Evolutionary conservation across 2,329 filamentous ascomycete genomes (phyloP), one percentile per base, ranked within the genome.

Genomic region (Delphinella strobiligena): DNA sequence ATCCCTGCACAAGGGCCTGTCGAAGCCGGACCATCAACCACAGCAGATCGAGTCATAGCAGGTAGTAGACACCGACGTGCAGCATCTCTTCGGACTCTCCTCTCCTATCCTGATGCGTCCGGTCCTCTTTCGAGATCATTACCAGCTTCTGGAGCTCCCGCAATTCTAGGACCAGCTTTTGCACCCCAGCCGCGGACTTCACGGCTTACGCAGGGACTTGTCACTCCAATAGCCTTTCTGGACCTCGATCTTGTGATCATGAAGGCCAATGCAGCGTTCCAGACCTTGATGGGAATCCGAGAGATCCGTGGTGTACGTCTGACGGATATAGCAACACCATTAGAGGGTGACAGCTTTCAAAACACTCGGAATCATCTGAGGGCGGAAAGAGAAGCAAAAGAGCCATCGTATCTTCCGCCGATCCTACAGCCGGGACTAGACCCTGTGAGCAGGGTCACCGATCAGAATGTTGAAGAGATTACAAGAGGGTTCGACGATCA

Each of bases 381-480:
- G 29, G 59, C 63, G 29, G 69, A 72, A 45, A 53, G 64, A 36
- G 63, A 67, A 31, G 54, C 58, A 19, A 59, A 63, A 29, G 67
- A 71, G 40, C 67, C 68, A 11, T 53, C 66, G 19, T 69, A 67
- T 45, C 62, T 71, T 52, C 61, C 69, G 17, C 66, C 68, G 4
- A 71, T 71, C 17, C 44, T 55, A n/a, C 61, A 60, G 12, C 56
- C 58, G 9, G 51, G 62, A 4, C 58, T 66, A 30, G 63, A 68
- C 47, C 61, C 62, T 9, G 51, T 69, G 34, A 54, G 61, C 12
- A 53, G 54, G 17, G 52, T 68, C 7, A 47, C 50, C 3, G 62
- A 67, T 31, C 53, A 52, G 4, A 64, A 69, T 38, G 55, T 66
- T 11, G 65, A 67, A 15, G 54, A 56, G 31, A 56, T 64, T 32